Conservation (phyloP, 257 asterid genomes). For the Solanum commersonii region DNA sequence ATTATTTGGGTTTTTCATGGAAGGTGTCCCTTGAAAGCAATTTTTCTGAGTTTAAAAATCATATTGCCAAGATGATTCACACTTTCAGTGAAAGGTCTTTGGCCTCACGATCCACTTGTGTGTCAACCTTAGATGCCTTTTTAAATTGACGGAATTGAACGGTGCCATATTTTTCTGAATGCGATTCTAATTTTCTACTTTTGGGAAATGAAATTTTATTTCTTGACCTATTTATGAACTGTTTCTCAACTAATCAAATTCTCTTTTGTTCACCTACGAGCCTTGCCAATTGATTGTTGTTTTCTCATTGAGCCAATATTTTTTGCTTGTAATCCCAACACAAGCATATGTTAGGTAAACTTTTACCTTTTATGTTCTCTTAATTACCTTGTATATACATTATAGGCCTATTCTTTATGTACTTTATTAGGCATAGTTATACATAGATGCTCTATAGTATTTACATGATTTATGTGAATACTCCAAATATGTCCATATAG, state of each 20-base stretch:
- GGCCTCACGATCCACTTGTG: neutral
- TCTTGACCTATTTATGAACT: neutral
- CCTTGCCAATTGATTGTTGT: neutral
- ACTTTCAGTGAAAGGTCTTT: neutral
- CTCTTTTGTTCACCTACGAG: neutral
- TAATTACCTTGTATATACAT: neutral
- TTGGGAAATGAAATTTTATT: neutral
- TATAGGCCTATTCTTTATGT: neutral
- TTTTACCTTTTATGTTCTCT: neutral
- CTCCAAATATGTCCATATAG: neutral
- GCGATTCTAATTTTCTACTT: neutral
- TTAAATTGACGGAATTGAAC: neutral
- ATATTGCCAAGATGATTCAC: neutral
- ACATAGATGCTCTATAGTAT: neutral
- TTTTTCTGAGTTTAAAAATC: neutral
- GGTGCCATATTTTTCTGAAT: neutral
- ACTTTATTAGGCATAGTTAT: neutral
- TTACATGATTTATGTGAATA: neutral
- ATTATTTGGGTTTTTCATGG: neutral
- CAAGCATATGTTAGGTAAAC: neutral
- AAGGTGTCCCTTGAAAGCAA: neutral
- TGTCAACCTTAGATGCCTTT: neutral
- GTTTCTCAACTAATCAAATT: neutral
- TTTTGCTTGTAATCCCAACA: neutral
- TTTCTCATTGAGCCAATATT: neutral